Percentiles rank a stretch among this genome's conserved stretches.
Evolutionary conservation across 2,329 filamentous ascomycete genomes (phyloP).

Genomic region (Bipolaris zeicola): DNA sequence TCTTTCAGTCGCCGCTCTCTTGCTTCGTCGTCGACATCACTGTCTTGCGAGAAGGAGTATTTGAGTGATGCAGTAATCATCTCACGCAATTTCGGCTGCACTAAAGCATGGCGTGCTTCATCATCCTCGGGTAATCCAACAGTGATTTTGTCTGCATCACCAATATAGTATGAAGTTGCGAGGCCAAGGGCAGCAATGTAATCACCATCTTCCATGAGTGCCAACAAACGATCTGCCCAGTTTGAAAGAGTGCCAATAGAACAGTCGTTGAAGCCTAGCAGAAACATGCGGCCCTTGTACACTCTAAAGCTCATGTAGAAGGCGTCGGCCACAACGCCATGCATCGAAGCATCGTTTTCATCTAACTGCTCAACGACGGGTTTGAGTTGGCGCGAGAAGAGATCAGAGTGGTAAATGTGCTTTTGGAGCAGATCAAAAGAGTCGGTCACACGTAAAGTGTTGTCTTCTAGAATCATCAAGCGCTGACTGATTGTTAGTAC

Average conservation of each 20-base stretch:
- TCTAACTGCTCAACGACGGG: conserved; percentile 85
- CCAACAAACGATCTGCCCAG: conserved; percentile 92
- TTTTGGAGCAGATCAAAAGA: conserved; percentile 90
- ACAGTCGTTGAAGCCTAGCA: conserved; percentile 92
- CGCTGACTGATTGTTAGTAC: conserved; percentile 94
- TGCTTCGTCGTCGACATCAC: conserved; percentile 57
- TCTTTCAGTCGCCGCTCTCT: conserved; percentile 69
- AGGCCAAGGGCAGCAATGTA: conserved; percentile 90
- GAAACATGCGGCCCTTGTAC: conserved; percentile 91
- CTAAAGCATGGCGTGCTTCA: conserved; percentile 74
- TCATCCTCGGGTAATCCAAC: conserved; percentile 91
- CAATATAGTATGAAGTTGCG: conserved; percentile 89
- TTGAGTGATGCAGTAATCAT: conserved; percentile 92
- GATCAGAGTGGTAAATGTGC: conserved; percentile 87
- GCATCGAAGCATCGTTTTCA: conserved; percentile 85
- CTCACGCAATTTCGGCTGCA: conserved; percentile 86
- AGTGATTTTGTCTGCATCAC: conserved; percentile 90
- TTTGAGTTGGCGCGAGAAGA: conserved; percentile 88
- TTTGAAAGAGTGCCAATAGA: conserved; percentile 92
- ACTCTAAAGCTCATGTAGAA: conserved; percentile 98
- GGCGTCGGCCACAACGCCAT: conserved; percentile 94
- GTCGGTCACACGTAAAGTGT: conserved; percentile 83
- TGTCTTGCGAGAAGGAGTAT: conserved; percentile 76
- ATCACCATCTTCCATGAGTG: conserved; percentile 95
- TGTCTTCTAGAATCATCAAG: conserved; percentile 89